Conservation (phyloP, 2,329 filamentous ascomycete genomes). For the Ascochyta clinopodiicola region DNA sequence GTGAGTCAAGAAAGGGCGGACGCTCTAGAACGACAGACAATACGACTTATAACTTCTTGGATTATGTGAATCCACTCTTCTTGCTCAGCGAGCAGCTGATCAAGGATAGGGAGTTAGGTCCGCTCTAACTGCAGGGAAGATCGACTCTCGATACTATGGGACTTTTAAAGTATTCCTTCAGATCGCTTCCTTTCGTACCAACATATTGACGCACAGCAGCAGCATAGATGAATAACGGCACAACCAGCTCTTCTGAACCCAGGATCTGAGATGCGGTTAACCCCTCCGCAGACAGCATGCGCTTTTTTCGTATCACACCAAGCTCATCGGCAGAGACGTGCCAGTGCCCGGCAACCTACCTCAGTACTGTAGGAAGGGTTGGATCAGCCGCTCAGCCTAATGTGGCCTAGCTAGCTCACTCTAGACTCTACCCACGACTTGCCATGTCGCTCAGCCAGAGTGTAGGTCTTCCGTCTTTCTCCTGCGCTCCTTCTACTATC, state of each 20-base stretch:
- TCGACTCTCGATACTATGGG: slow-evolving; percentile 21
- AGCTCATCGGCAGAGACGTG: too few relatives aligned
- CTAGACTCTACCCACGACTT: too few relatives aligned
- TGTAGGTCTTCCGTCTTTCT: too few relatives aligned
- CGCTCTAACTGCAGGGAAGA: slow-evolving; percentile 25
- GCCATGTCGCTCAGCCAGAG: too few relatives aligned
- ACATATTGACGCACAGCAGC: slow-evolving; percentile 35
- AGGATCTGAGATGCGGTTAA: slow-evolving; percentile 30
- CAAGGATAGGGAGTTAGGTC: slow-evolving; percentile 28
- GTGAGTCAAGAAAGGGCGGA: slow-evolving; percentile 22
- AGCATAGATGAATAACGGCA: slow-evolving; percentile 46
- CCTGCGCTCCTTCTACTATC: too few relatives aligned
- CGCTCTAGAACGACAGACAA: slow-evolving; percentile 31
- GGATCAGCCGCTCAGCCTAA: too few relatives aligned
- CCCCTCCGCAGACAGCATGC: slow-evolving; percentile 27
- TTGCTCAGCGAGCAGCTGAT: slow-evolving; percentile 35
- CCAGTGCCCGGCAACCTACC: too few relatives aligned
- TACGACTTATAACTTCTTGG: slow-evolving; percentile 23
- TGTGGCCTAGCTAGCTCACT: too few relatives aligned
- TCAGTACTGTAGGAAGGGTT: too few relatives aligned
- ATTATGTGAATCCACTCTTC: slow-evolving; percentile 34
- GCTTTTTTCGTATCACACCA: slow-evolving; percentile 21
- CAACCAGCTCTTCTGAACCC: slow-evolving; percentile 34
- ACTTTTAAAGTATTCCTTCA: slow-evolving; percentile 20
- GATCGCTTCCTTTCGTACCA: slow-evolving; percentile 18